These are phyloP conservation scores for Cordyceps militaris DNA, from an alignment of 2,329 filamentous ascomycete genomes.

Conservation along the genomic window DNA sequence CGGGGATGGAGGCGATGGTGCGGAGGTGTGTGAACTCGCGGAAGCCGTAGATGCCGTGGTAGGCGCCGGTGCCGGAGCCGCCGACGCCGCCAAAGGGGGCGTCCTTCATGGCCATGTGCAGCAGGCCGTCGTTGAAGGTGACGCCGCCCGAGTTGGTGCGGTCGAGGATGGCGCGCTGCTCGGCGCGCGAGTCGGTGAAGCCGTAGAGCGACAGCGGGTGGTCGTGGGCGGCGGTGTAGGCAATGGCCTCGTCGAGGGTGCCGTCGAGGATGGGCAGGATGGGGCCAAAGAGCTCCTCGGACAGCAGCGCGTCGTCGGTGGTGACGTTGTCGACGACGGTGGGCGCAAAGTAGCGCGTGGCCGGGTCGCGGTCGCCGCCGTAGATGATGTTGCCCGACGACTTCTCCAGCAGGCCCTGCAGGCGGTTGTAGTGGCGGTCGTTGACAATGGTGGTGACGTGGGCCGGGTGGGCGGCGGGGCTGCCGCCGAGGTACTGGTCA, in stretches of 20 bases:
- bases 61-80: slow-evolving; percentile 39
- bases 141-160: slow-evolving; percentile 42
- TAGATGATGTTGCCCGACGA: slow-evolving; percentile 31
- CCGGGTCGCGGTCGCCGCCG: slow-evolving; percentile 25
- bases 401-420: slow-evolving; percentile 28
- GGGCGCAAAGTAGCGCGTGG: slow-evolving; percentile 27
- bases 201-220: slow-evolving; percentile 35
- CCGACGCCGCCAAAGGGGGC: slow-evolving; percentile 45
- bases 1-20: slow-evolving; percentile 29
- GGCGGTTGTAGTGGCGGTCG: slow-evolving; percentile 33
- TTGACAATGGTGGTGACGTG: slow-evolving; percentile 35
- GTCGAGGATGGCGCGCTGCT: slow-evolving; percentile 26
- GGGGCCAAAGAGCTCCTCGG: slow-evolving; percentile 39
- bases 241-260: slow-evolving; percentile 24
- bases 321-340: slow-evolving; percentile 32
- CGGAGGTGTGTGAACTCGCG: slow-evolving; percentile 35
- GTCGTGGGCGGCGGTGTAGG: slow-evolving; percentile 22
- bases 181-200: slow-evolving; percentile 29
- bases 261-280: slow-evolving; percentile 34
- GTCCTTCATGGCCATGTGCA: slow-evolving; percentile 35
- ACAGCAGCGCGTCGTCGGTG: slow-evolving; percentile 31
- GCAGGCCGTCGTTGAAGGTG: slow-evolving; percentile 41
- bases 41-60: slow-evolving; percentile 44
- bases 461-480: slow-evolving; percentile 17
- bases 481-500: slow-evolving; percentile 22